A percentile compares a stretch with the other conserved stretches of the same genome.
Evolutionary conservation across 208 protist species (phyloP).

Genomic region (Blastocrithidia nonstop): DNA sequence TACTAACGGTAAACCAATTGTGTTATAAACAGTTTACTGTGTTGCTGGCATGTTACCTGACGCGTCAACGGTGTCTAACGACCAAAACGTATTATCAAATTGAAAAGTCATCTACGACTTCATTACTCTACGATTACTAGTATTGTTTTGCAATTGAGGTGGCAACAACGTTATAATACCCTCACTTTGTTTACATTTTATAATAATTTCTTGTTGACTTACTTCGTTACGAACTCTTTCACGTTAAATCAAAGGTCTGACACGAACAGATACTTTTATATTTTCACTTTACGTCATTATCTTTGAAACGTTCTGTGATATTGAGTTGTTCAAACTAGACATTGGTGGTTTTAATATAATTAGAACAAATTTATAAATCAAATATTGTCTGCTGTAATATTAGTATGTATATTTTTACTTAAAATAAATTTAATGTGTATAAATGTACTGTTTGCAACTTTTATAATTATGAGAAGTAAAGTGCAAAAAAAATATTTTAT

Average conservation of each 20-base stretch:
- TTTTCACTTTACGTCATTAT: conserved; percentile 7
- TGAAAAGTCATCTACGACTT: conserved; percentile 15
- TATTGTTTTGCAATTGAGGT: neutral
- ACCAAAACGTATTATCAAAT: conserved; percentile 61
- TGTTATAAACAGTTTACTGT: conserved; percentile 42
- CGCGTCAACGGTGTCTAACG: conserved; percentile 16
- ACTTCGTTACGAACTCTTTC: conserved; percentile 15
- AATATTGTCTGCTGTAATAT: no score
- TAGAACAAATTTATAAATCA: no score
- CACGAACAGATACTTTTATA: conserved; percentile 40
- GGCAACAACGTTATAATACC: conserved; percentile 10
- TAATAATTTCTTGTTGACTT: no score
- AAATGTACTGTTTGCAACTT: no score
- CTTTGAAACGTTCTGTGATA: no score
- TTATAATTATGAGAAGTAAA: no score
- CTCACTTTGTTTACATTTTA: neutral
- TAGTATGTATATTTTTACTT: no score
- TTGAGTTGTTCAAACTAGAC: no score
- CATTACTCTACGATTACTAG: neutral
- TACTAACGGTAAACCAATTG: conserved; percentile 35
- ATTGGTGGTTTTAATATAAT: no score
- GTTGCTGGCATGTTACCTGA: conserved; percentile 8
- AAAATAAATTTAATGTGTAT: no score
- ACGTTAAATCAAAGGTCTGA: conserved; percentile 29
- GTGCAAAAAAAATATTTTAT: no score